Percentiles rank a stretch among this genome's conserved stretches.
These are phyloP conservation scores for Blastobotrys americana DNA, from an alignment of 805 yeast species.

Conservation along the genomic window DNA sequence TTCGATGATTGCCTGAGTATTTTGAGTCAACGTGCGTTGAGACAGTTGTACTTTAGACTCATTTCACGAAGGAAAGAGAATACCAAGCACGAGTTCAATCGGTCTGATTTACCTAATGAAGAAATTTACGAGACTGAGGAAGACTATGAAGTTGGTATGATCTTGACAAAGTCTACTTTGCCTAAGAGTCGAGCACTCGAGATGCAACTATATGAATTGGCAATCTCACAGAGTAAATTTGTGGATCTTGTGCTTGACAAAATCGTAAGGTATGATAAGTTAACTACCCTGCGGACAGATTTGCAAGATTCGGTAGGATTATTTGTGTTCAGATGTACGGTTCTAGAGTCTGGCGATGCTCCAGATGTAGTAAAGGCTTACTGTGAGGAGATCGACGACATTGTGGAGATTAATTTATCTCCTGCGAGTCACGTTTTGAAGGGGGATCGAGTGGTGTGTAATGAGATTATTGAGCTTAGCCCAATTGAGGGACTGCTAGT, in stretches of 20 bases:
- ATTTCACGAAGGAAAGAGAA: neutral
- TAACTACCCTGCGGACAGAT: constrained; percentile 18
- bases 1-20: neutral
- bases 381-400: constrained; percentile 42
- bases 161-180: too few species aligned
- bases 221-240: constrained; percentile 12
- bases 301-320: constrained; percentile 12
- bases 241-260: constrained; percentile 20
- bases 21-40: neutral
- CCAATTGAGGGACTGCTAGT: constrained; percentile 34
- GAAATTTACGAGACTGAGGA: too few species aligned
- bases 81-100: too few species aligned
- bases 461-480: constrained; percentile 39
- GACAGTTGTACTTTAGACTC: neutral
- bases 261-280: constrained; percentile 21
- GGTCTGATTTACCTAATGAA: too few species aligned
- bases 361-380: constrained; percentile 37
- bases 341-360: constrained; percentile 32
- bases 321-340: constrained; percentile 36
- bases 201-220: neutral
- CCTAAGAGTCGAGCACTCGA: too few species aligned
- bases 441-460: constrained; percentile 43
- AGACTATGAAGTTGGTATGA: too few species aligned
- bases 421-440: constrained; percentile 25
- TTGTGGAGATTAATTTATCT: constrained; percentile 37